Base-by-base conservation (phyloP, 345 rosid genomes). In the Aquilaria yunnanensis region DNA sequence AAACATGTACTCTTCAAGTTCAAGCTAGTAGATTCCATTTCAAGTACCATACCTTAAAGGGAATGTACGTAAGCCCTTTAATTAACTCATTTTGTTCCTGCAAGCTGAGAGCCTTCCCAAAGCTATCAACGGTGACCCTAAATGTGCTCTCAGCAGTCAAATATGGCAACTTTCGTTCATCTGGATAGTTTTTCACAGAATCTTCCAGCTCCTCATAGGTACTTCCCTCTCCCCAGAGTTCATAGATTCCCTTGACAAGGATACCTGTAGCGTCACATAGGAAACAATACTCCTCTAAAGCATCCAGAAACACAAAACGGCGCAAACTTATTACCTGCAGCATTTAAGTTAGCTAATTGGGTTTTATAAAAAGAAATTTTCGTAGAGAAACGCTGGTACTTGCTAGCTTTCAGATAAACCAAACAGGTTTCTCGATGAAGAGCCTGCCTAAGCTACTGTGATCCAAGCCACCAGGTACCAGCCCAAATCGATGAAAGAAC, bases 171-270 rank as follows among this genome's bases (percentile, higher is more conserved):
- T 86, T 90, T 2, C 78, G 68, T 12, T 88, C 93, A 57, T 85
- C 87, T 8, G 99, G 97, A 51, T 81, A 94, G 64, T 63, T 75
- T 66, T 59, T 71, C 47, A 90, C 83, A 5, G 90, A 74, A 30
- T 81, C 87, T 70, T 80, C 79, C 51, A 90, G 77, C 65, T 94
- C 96, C 70, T 90, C 91, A 51, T 75, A 81, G 73, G 75, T 77
- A 60, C 79, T 69, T 47, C 87, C 99, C 80, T 94, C 93, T 60
- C 99, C 97, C 99, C 99, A 94, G 50, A 94, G 80, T 70, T 94
- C 99, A 66, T 94, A 88, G 57, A 94, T 90, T 49, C 99, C 99
- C 74, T 94, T 90, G 30, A 90, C 96, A 51, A 94, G 88, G 65
- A 90, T 82, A 73, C 97, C 96, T 84, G 59, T 43, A 67, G 62